Percentiles rank a stretch among this genome's conserved stretches.
These are phyloP conservation scores for Pestalotiopsis sp. DNA, from an alignment of 2,329 filamentous ascomycete genomes.

Conservation along the genomic window DNA sequence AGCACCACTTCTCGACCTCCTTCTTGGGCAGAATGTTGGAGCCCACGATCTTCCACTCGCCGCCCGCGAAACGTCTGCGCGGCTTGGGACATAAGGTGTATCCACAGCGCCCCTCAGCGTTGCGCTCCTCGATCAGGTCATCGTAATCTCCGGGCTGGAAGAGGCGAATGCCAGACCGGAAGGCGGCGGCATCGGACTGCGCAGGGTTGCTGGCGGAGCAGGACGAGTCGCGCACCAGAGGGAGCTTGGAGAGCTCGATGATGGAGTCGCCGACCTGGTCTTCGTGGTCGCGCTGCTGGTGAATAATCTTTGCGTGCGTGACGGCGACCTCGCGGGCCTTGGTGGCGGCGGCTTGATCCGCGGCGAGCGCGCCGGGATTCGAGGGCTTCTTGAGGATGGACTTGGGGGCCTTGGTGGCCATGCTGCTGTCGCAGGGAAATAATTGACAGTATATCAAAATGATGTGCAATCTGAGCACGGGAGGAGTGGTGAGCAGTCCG, in stretches of 20 bases:
- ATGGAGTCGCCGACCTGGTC: slow-evolving; percentile 71
- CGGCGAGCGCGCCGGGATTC: slow-evolving; percentile 37
- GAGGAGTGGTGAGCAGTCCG: background rate
- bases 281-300: slow-evolving; percentile 80
- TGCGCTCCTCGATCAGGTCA: slow-evolving; percentile 84
- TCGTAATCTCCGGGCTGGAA: slow-evolving; percentile 93
- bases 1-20: slow-evolving; percentile 87
- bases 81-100: slow-evolving; percentile 76
- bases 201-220: slow-evolving; percentile 38
- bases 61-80: slow-evolving; percentile 57
- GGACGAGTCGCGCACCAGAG: slow-evolving; percentile 35
- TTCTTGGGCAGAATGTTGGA: slow-evolving; percentile 70
- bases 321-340: slow-evolving; percentile 67
- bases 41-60: slow-evolving; percentile 70
- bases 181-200: slow-evolving; percentile 60
- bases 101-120: slow-evolving; percentile 79
- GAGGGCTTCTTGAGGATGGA: slow-evolving; percentile 63
- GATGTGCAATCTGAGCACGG: background rate
- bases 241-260: slow-evolving; percentile 68
- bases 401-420: slow-evolving; percentile 41
- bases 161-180: slow-evolving; percentile 66
- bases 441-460: background rate
- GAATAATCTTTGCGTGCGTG: slow-evolving; percentile 79
- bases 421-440: background rate
- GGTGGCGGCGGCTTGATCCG: slow-evolving; percentile 33